These are phyloP conservation scores for Alternaria ventricosa DNA, from an alignment of 2,329 filamentous ascomycete species.

Conservation along the genomic window DNA sequence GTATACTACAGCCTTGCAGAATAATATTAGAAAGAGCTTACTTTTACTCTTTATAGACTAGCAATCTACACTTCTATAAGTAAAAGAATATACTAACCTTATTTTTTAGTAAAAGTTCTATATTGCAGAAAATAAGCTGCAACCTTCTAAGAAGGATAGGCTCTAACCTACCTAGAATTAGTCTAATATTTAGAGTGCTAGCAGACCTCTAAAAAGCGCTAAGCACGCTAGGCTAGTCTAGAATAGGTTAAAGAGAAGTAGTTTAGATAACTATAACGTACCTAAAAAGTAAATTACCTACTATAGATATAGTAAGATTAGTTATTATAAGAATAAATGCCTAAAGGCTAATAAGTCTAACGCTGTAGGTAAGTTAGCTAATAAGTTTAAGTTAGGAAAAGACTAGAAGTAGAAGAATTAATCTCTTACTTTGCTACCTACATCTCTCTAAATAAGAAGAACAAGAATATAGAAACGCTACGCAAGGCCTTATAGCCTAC, in stretches of 20 bases:
- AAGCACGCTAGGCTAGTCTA: neutral
- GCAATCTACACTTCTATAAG: neutral
- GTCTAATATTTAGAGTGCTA: neutral
- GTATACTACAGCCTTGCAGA: neutral
- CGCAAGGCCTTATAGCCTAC: too few relatives aligned
- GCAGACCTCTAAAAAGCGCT: neutral
- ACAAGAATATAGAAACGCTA: neutral
- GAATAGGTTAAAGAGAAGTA: neutral
- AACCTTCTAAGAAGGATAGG: neutral
- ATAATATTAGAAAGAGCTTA: neutral
- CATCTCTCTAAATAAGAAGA: neutral
- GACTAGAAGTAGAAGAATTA: neutral
- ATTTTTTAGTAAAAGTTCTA: neutral
- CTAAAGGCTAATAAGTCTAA: neutral
- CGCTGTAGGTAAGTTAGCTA: neutral
- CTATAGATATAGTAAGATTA: neutral
- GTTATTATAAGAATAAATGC: neutral
- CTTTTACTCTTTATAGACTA: neutral
- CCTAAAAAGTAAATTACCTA: neutral
- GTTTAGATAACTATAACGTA: neutral
- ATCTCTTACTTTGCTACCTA: neutral
- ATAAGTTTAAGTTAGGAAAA: neutral
- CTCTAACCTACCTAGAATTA: neutral
- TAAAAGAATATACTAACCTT: neutral
- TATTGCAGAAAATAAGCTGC: neutral